A percentile compares a stretch with the other conserved stretches of the same genome.
These are phyloP conservation scores for Apiospora sp. DNA, from an alignment of 2,329 filamentous ascomycete genomes.

Conservation along the genomic window DNA sequence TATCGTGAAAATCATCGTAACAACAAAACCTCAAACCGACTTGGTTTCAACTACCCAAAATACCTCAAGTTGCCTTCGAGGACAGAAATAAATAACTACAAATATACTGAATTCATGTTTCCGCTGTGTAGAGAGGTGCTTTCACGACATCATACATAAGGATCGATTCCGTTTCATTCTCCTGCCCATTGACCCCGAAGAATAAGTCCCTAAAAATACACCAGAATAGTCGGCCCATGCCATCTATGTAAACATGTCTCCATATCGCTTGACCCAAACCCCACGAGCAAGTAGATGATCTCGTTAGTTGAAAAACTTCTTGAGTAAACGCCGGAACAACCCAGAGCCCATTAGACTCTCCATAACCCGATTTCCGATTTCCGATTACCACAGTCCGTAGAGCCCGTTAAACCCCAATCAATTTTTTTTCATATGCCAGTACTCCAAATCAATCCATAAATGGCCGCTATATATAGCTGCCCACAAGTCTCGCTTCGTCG, in stretches of 20 bases:
- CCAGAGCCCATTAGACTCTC: constrained; percentile 11
- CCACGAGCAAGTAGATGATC: not conserved
- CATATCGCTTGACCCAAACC: not conserved
- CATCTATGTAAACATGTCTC: not conserved
- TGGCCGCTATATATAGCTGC: not conserved
- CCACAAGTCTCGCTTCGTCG: constrained; percentile 9
- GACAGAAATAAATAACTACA: not conserved
- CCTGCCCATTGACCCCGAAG: not conserved
- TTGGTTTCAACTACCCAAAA: too few species aligned
- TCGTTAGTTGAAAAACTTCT: not conserved
- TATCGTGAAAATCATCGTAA: not conserved
- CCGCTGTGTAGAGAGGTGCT: not conserved
- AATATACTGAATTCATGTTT: not conserved
- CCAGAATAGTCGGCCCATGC: not conserved
- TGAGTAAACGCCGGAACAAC: constrained; percentile 13
- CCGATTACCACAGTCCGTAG: not conserved
- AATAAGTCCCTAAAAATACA: constrained; percentile 8
- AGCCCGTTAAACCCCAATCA: not conserved
- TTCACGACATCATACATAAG: not conserved
- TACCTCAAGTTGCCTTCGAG: not conserved
- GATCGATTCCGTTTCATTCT: constrained; percentile 1
- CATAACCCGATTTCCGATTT: constrained; percentile 2
- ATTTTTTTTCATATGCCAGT: not conserved
- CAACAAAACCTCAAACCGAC: not conserved
- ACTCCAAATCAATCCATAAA: constrained; percentile 13